Evolutionary conservation across 2,329 filamentous ascomycete genomes (phyloP), one percentile per base, ranked within the genome.

Genomic region (Apiospora hydei): DNA sequence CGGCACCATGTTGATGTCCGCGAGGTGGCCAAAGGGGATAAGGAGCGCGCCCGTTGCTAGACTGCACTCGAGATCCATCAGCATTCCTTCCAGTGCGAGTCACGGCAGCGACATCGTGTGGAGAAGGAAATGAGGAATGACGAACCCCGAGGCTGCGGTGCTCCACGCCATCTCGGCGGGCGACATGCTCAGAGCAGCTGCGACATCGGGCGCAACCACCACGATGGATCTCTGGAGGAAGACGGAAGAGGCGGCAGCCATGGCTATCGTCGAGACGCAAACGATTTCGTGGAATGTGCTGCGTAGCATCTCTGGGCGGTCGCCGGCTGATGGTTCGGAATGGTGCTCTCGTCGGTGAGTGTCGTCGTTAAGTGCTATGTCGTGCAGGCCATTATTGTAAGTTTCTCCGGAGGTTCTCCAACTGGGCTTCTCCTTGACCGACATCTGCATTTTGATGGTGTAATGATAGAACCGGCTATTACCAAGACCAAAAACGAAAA

Each of bases 71-170:
- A 21, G 61, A 43, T n/a, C 61, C 26, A 30, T 21, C 61, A 21
- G 13, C 2, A 66, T 21, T 30, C 21, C 43, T 21, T 16, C 21
- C 67, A 43, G 67, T 44, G 16, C 13, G 21, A 14, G 11, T 34
- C 41, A 47, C 34, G 10, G 14, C n/a, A 38, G 30, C 41, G 3
- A 10, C 5, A 43, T 4, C 3, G 30, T 41, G 61, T 41, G 18
- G 26, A 24, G n/a, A 26, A 10, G n/a, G 30, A 46, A 70, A 30
- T 3, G 24, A 72, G 30, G 30, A 70, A 30, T 4, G 24, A 72
- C 74, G 64, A 77, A 81, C 80, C 78, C 79, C n/a, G 78, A 79
- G 72, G 78, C 78, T n/a, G 78, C 78, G 41, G 76, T 81, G 26
- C 76, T 75, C 78, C 78, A 81, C 18, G 80, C 78, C 69, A 78